Evolutionary conservation across 164 flowering plant genomes (phyloP).

Genomic region (Tinospora cordifolia): DNA sequence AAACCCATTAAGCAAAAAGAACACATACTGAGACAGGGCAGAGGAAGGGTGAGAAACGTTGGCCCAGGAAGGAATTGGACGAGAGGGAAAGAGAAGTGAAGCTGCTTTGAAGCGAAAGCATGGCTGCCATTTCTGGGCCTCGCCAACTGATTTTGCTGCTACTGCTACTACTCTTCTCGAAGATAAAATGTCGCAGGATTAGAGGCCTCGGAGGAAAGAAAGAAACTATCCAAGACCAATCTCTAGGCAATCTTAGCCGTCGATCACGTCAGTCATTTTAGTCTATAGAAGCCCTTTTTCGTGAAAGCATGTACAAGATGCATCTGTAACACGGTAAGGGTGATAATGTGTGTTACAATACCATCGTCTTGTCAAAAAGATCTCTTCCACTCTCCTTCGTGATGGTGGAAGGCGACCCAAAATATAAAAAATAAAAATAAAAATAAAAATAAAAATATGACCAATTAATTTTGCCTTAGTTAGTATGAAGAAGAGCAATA

Average conservation of each 20-base stretch:
- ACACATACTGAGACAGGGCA: constrained; percentile 30
- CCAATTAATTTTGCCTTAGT: too few species aligned
- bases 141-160: constrained; percentile 1
- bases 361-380: too few species aligned
- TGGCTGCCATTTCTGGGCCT: constrained; percentile 40
- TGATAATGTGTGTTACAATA: too few species aligned
- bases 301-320: neutral
- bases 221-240: neutral
- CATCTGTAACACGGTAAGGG: too few species aligned
- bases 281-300: neutral
- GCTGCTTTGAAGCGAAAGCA: constrained; percentile 79
- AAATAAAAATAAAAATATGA: too few species aligned
- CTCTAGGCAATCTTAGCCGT: neutral
- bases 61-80: constrained; percentile 73
- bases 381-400: too few species aligned
- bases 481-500: too few species aligned
- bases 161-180: constrained; percentile 10
- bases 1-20: neutral
- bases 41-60: constrained; percentile 45
- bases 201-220: neutral
- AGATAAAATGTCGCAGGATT: neutral
- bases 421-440: too few species aligned
- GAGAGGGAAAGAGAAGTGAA: constrained; percentile 66
- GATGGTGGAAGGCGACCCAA: too few species aligned
- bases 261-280: neutral